These are phyloP conservation scores for Glaciozyma martinii DNA, from an alignment of 768 basidiomycete genomes.

Conservation along the genomic window DNA sequence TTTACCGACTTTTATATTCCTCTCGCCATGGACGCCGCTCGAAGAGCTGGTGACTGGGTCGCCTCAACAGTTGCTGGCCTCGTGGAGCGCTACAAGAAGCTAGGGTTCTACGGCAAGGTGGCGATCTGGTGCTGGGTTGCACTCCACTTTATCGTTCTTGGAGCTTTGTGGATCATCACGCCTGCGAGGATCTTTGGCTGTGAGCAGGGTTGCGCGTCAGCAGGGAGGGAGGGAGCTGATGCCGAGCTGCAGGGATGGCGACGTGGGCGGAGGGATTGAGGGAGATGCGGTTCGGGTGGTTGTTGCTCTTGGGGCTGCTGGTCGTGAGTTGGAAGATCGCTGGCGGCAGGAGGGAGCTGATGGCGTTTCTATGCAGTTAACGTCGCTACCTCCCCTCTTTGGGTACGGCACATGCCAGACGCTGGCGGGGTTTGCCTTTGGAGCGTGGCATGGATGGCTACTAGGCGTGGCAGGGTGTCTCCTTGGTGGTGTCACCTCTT, in stretches of 20 bases:
- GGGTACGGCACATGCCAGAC: slow-evolving; percentile 60
- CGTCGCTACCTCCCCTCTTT: slow-evolving; percentile 50
- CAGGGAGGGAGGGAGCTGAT: background rate
- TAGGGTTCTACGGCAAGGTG: slow-evolving; percentile 1
- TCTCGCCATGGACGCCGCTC: too few relatives aligned
- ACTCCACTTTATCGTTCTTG: slow-evolving; percentile 11
- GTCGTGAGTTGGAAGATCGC: slow-evolving; percentile 1
- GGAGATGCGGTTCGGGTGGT: slow-evolving; percentile 10
- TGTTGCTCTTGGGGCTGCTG: slow-evolving; percentile 5
- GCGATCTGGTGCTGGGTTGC: slow-evolving; percentile 13
- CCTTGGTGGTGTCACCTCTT: slow-evolving; percentile 55
- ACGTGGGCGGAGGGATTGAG: slow-evolving; percentile 11
- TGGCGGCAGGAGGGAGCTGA: background rate
- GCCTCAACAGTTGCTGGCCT: too few relatives aligned
- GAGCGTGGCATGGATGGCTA: slow-evolving; percentile 58
- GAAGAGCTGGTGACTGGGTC: too few relatives aligned
- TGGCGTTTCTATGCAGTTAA: background rate
- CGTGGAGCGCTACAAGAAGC: slow-evolving; percentile 1
- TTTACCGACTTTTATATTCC: too few relatives aligned
- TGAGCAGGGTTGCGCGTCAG: background rate
- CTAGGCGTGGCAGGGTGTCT: slow-evolving; percentile 56
- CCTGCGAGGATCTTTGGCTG: slow-evolving; percentile 16
- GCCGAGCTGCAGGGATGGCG: slow-evolving; percentile 7
- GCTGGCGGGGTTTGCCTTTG: slow-evolving; percentile 74
- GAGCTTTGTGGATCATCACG: background rate